phyloP scores from a whole-genome alignment of 352 stramenopile species.

The Thalassiosira livingstoniorum region DNA sequence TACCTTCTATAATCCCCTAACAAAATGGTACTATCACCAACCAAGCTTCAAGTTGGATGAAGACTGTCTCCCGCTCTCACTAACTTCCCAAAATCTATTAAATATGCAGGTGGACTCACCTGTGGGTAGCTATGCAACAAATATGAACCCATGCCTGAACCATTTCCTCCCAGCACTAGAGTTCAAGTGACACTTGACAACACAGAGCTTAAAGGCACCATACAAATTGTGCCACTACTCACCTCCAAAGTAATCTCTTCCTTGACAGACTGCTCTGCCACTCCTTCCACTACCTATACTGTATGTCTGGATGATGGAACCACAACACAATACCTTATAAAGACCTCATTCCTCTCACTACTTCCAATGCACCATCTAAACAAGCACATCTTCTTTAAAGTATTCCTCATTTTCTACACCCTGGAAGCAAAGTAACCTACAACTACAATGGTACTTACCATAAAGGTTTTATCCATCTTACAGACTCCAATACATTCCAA shows the following conservation, averaged over 20 bases:
- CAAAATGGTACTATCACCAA: conserved; percentile 13
- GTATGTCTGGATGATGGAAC: not conserved
- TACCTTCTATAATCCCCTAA: conserved; percentile 38
- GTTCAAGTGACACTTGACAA: not conserved
- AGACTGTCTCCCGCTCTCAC: not conserved
- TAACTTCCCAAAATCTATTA: conserved; percentile 11
- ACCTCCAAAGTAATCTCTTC: too few species aligned
- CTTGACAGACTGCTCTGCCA: not conserved
- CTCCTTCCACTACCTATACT: not conserved
- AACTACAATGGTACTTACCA: conserved; percentile 17
- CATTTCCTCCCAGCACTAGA: conserved; percentile 21
- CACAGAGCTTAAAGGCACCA: not conserved
- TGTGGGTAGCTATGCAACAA: conserved; percentile 9
- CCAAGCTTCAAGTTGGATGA: conserved; percentile 18
- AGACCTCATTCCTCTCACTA: too few species aligned
- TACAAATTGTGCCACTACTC: conserved; percentile 1
- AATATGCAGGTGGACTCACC: conserved; percentile 14
- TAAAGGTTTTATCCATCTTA: conserved; percentile 13
- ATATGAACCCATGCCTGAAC: conserved; percentile 21
- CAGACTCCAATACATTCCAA: not conserved
- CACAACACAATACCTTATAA: too few species aligned
- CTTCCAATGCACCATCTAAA: too few species aligned
- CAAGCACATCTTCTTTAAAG: too few species aligned
- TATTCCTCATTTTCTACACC: conserved; percentile 5
- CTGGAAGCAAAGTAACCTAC: conserved; percentile 8